These are phyloP conservation scores for Botrytis elliptica DNA, from an alignment of 2,329 filamentous ascomycete species.

Conservation along the genomic window DNA sequence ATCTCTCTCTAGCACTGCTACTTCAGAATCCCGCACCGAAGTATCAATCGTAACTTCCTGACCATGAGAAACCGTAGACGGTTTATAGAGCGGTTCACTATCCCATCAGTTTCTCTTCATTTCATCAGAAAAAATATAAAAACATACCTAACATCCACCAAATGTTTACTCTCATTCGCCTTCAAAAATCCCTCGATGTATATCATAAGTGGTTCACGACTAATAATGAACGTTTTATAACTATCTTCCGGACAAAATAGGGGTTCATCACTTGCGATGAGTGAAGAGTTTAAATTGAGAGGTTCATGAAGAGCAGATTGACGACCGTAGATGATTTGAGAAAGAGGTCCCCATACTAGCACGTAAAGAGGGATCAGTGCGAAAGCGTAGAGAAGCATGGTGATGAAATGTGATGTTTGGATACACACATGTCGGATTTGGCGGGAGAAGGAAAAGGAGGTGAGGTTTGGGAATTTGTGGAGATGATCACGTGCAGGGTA, in stretches of 20 bases:
- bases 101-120: background rate
- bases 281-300: constrained; percentile 32
- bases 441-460: constrained; percentile 8
- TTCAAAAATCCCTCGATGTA: constrained; percentile 58
- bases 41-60: constrained; percentile 48
- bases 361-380: constrained; percentile 36
- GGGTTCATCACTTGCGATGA: constrained; percentile 37
- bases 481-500: background rate
- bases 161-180: constrained; percentile 47
- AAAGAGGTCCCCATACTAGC: constrained; percentile 35
- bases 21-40: constrained; percentile 52
- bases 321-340: constrained; percentile 27
- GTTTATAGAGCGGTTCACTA: constrained; percentile 50
- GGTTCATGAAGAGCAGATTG: constrained; percentile 17
- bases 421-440: background rate
- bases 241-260: constrained; percentile 33
- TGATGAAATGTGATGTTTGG: background rate
- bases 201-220: constrained; percentile 53
- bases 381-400: constrained; percentile 36
- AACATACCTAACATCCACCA: constrained; percentile 52
- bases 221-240: constrained; percentile 49
- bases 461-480: background rate
- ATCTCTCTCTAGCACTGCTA: constrained; percentile 48
- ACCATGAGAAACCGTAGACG: constrained; percentile 54
- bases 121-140: background rate